Conservation (phyloP, 1,139 yeast species). For the Zygosaccharomyces pseudobailii region DNA sequence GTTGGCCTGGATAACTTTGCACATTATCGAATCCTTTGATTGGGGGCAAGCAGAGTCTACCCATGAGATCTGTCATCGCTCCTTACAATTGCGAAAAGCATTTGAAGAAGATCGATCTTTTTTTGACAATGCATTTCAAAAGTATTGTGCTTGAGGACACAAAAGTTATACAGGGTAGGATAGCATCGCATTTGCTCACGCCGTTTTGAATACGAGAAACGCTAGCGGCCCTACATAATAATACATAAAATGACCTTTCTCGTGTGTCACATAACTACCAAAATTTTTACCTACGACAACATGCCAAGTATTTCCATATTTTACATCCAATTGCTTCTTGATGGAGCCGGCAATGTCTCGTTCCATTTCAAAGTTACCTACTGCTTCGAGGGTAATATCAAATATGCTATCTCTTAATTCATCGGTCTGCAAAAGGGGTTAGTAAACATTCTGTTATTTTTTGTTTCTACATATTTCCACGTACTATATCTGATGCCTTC, state of each 20-base stretch:
- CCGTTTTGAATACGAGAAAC: constrained; percentile 75
- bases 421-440: constrained; percentile 38
- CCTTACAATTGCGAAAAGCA: not conserved
- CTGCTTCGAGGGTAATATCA: constrained; percentile 53
- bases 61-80: not conserved
- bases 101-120: constrained; percentile 1
- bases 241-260: constrained; percentile 73
- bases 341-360: constrained; percentile 77
- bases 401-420: constrained; percentile 57
- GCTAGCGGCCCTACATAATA: constrained; percentile 81
- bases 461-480: constrained; percentile 6
- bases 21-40: constrained; percentile 1
- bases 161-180: not conserved
- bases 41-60: not conserved
- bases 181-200: constrained; percentile 24
- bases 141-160: not conserved
- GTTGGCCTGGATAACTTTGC: not conserved
- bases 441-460: not conserved
- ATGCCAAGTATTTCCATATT: constrained; percentile 88
- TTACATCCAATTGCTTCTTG: constrained; percentile 67
- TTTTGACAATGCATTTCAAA: not conserved
- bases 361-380: constrained; percentile 47
- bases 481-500: constrained; percentile 34
- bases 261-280: constrained; percentile 92
- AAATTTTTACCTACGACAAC: constrained; percentile 90